Evolutionary conservation across 2,329 filamentous ascomycete genomes (phyloP), one percentile per base, ranked within the genome.

Genomic region (Tolypocladium tropicale): DNA sequence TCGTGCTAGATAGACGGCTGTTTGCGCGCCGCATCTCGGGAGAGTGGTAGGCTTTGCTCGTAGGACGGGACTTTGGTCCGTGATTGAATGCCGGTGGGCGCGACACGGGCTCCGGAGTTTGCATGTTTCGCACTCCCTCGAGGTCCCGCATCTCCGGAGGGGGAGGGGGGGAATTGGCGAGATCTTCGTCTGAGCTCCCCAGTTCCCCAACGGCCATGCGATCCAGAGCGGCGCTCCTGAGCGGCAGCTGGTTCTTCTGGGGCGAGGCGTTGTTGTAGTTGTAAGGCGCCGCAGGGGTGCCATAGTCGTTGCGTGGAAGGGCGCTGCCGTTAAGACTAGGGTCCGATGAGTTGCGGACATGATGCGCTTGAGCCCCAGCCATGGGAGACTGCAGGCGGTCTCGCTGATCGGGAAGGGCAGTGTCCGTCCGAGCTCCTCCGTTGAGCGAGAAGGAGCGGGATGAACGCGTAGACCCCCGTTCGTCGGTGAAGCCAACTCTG

Each of bases 41-140:
- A 33, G 90, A 86, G 57, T 89, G 83, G 62, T 88, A 84, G 0
- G 89, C 89, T 49, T 69, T 83, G 57, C 81, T 84, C 1, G 78
- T 76, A 6, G 91, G 91, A 52, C 83, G 80, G 53, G 86, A 81
- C 58, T 87, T 83, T 14, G 91, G 83, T 39, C 80, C 79, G 69
- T 96, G 90, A 52, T 84, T 81, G 68, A 96, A 93, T 12, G 83
- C 84, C 3, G 93, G 93, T 1, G 93, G 92, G 6, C 79, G 76
- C 6, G 82, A 82, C 23, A 96, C 90, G 9, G 89, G 89, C 61
- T 89, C 86, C 1, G 89, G 89, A 6, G 88, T 83, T 36, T 79
- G 77, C 68, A 83, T 78, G 56, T 76, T 72, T 53, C 74, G 74
- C 68, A 85, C 77, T 21, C 76, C 77, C 46, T 79, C 76, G 39